Conservation (phyloP, 495 filamentous ascomycete genomes). For the Aspergillus bertholletiae region DNA sequence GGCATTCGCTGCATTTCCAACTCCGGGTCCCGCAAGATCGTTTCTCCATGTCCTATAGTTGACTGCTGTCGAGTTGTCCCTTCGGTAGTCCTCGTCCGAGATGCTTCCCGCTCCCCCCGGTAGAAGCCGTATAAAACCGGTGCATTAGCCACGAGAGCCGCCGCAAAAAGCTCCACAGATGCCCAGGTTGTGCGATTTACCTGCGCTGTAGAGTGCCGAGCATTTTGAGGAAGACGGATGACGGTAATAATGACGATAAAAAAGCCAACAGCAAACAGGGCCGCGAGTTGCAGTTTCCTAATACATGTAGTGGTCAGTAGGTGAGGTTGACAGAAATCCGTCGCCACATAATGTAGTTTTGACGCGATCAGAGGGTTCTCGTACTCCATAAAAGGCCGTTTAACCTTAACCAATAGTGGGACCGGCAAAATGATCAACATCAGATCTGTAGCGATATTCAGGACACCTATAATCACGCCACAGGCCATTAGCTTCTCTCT, state of each 20-base stretch:
- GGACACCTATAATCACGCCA: conserved; percentile 11
- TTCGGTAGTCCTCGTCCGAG: not conserved
- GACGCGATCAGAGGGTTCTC: too few relatives aligned
- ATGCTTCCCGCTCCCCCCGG: not conserved
- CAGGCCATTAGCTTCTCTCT: not conserved
- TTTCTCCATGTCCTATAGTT: not conserved
- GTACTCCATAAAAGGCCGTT: conserved; percentile 23
- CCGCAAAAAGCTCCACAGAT: conserved; percentile 38
- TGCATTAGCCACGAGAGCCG: conserved; percentile 42
- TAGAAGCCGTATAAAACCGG: conserved; percentile 31
- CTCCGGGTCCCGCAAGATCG: not conserved
- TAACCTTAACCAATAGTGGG: conserved; percentile 32
- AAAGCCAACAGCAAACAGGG: conserved; percentile 37
- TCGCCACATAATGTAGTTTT: too few relatives aligned
- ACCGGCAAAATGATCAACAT: conserved; percentile 40
- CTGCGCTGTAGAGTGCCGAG: conserved; percentile 28
- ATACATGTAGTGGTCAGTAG: conserved; percentile 3
- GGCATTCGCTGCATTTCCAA: conserved; percentile 1
- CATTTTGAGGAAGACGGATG: conserved; percentile 32
- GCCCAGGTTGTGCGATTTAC: conserved; percentile 41
- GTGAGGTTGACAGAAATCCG: too few relatives aligned
- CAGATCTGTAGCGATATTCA: conserved; percentile 42
- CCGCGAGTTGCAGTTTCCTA: conserved; percentile 34
- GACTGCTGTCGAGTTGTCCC: not conserved
- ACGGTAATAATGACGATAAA: conserved; percentile 41